A percentile compares a stretch with the other conserved stretches of the same genome.
Conservation (phyloP, 2,329 filamentous ascomycete genomes). For the Moelleriella libera region DNA sequence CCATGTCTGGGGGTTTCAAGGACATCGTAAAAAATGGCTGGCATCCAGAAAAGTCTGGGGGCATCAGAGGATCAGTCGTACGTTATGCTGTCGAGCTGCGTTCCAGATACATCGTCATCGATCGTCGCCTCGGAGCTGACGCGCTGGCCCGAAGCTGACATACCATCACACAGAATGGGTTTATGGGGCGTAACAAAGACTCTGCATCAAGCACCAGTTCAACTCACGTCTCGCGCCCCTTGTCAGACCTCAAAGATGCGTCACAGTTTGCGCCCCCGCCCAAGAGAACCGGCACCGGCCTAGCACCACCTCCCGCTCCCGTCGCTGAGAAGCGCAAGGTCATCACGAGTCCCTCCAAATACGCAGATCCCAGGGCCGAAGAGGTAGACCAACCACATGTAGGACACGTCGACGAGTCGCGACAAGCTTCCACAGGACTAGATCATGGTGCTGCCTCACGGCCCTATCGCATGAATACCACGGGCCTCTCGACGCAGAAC, state of each 20-base stretch:
- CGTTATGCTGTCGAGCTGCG: constrained; percentile 7
- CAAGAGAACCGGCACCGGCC: constrained; percentile 35
- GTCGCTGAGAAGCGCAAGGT: constrained; percentile 11
- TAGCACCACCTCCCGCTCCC: constrained; percentile 11
- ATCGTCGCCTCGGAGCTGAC: no score
- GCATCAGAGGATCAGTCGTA: constrained; percentile 29
- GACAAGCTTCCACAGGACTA: no score
- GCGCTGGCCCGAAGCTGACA: background rate
- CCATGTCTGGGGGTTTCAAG: constrained; percentile 30
- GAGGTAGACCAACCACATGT: background rate
- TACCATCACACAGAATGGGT: constrained; percentile 23
- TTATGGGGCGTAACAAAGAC: constrained; percentile 27
- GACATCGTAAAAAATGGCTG: constrained; percentile 35
- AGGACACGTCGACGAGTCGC: no score
- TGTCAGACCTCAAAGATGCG: constrained; percentile 62
- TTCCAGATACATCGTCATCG: no score
- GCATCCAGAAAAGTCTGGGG: constrained; percentile 30
- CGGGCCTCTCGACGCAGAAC: constrained; percentile 52
- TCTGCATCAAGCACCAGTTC: constrained; percentile 2
- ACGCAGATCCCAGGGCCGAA: constrained; percentile 14
- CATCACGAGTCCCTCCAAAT: constrained; percentile 17
- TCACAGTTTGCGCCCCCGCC: constrained; percentile 69
- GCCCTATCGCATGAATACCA: constrained; percentile 52
- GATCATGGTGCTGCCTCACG: background rate
- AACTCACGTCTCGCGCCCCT: constrained; percentile 38